Base-by-base conservation (phyloP, 371 early-diverging fungal species). In the Neoconidiobolus thromboides region DNA sequence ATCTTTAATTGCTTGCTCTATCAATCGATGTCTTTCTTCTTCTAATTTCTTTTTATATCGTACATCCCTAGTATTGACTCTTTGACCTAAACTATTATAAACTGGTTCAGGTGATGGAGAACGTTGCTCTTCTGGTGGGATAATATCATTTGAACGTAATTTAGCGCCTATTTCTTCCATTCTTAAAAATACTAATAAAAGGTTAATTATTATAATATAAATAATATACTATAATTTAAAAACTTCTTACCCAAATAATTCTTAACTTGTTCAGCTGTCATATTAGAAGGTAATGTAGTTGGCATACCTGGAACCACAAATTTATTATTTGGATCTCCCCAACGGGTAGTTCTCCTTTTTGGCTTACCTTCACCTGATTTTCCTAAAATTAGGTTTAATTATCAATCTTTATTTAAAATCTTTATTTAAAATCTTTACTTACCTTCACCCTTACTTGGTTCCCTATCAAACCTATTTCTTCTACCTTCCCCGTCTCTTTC, bases 61-160 rank as follows among this genome's bases (percentile, higher is more conserved):
- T 40, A 77, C 77, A 64, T 96, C 96, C 60, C 94, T 78, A 6
- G 96, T 96, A 71, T 96, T 96, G 58, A 85, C 81, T 73, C 96
- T 89, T 67, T 90, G 89, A 61, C 94, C 94, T 62, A 92, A 86
- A 39, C 82, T 75, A 60, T 89, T 87, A 65, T 93, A 96, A 12
- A 79, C 73, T 5, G 96, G 96, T 67, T 89, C 86, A 6, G 96
- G 96, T 42, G 93, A 93, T 12, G 86, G 86, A 12, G 96, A 96
- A 68, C 96, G 85, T 62, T 76, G 73, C 47, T 77, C 72, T 57
- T 86, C 87, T 7, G 75, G 66, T 7, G 96, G 96, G 38, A 91
- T 74, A 48, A 79, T 79, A 66, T 93, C 89, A 26, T 88, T 87
- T 40, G 74, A 78, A 41, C 83, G 74, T 47, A 96, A 72, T 65